Conservation (phyloP, 305 asterid species). For the Rubia peregrina region DNA sequence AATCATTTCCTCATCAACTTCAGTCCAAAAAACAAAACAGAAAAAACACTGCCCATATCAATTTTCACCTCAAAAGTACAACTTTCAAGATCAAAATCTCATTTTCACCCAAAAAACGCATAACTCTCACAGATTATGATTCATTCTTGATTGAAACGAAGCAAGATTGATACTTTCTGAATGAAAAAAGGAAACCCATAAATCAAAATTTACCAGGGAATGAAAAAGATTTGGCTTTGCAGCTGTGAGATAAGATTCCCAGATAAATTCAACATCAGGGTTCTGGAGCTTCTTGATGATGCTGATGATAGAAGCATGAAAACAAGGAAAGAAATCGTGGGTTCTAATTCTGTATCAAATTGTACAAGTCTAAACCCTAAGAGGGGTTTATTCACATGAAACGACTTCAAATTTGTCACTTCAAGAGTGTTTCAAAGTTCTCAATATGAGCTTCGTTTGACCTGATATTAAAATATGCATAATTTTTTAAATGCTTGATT, state of each 20-base stretch:
- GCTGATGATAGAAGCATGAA: conserved; percentile 3
- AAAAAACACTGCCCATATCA: conserved; percentile 14
- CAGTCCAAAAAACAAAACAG: not conserved
- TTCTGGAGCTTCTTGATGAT: conserved; percentile 14
- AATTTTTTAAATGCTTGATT: no score
- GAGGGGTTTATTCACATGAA: not conserved
- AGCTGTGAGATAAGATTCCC: conserved; percentile 31
- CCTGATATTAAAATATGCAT: no score
- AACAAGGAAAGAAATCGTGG: not conserved
- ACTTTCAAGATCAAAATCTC: conserved; percentile 1
- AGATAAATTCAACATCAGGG: conserved; percentile 23
- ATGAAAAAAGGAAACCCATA: not conserved
- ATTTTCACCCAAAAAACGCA: not conserved
- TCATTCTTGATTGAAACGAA: not conserved
- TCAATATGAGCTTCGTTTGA: not conserved
- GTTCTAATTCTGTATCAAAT: not conserved
- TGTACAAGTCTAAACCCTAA: not conserved
- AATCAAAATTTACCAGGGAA: conserved; percentile 43
- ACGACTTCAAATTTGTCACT: not conserved
- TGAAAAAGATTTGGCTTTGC: conserved; percentile 28
- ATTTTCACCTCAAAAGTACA: conserved; percentile 23
- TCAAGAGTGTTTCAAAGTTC: not conserved
- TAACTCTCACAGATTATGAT: not conserved
- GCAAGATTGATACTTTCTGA: not conserved
- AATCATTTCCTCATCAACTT: conserved; percentile 17